Evolutionary conservation across 1,284 basidiomycete species (phyloP), one percentile per base, ranked within the genome.

Genomic region (Ganoderma meredithae): DNA sequence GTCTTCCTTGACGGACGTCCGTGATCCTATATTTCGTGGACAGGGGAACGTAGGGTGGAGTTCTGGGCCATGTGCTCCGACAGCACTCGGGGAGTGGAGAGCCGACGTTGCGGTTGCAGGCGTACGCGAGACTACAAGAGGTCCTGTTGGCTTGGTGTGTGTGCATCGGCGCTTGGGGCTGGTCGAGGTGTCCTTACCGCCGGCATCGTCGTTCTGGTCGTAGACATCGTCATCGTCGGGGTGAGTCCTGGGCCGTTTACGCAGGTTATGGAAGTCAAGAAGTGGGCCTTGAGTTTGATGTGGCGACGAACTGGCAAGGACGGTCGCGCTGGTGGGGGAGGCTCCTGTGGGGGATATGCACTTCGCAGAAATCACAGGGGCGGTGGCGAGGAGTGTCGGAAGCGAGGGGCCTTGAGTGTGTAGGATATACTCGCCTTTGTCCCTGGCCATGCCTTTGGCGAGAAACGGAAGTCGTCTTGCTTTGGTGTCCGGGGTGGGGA

Each of bases 401-500:
- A 36, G 47, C 9, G 60, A 4, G 27, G 15, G 60, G 41, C 13
- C 27, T 12, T 49, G 43, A 10, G 10, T 12, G 19, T 39, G 60
- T n/a, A 33, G 10, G 9, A 13, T 15, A 22, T n/a, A 36, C 19
- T 33, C 61, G 61, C 39, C 41, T 36, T 52, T 25, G 13, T 25
- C 15, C 17, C 7, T 55, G 15, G 8, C 47, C 12, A 22, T 41
- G 49, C 36, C 41, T 60, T 62, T 62, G 52, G 43, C 56, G 4
- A 36, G 43, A 17, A 15, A 61, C 22, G 52, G 58, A n/a, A 53
- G 33, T 7, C 33, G 52, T 55, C 64, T 56, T 39, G 59, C 55
- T 7, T 41, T 59, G 8, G 68, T 72, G 13, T 61, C 62, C 2
- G 69, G 71, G 12, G 69, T 70, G 1, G 67, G 67, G 25, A 70